Evolutionary conservation across 208 protist genomes (phyloP).

Genomic region (Wallacemonas rigidus): DNA sequence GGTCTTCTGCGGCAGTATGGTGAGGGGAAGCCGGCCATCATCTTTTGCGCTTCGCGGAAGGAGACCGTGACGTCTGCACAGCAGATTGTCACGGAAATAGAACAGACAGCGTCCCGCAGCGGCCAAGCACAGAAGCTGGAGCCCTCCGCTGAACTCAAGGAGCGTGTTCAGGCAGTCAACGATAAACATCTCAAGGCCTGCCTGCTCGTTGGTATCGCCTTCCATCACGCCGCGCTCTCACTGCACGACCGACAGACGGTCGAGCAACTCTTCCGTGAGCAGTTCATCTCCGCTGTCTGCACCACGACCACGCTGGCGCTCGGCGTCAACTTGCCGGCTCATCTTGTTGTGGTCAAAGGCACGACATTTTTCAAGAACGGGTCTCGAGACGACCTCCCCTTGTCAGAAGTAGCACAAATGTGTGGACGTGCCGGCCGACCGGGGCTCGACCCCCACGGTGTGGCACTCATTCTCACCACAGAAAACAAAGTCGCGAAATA

Average conservation of each 20-base stretch:
- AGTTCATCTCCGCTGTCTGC: slow-evolving; percentile 87
- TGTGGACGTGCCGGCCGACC: slow-evolving; percentile 93
- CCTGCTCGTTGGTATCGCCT: slow-evolving; percentile 79
- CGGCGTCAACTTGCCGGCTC: slow-evolving; percentile 94
- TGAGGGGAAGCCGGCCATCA: slow-evolving; percentile 75
- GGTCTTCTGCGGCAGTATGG: slow-evolving; percentile 71
- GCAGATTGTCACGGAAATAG: slow-evolving; percentile 62
- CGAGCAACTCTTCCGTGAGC: slow-evolving; percentile 85
- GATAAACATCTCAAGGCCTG: slow-evolving; percentile 74
- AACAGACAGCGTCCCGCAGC: slow-evolving; percentile 34
- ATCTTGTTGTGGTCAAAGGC: slow-evolving; percentile 96
- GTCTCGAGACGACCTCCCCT: slow-evolving; percentile 90
- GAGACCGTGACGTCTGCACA: slow-evolving; percentile 65
- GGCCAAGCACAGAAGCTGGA: slow-evolving; percentile 33
- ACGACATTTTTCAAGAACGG: slow-evolving; percentile 98
- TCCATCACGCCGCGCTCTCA: slow-evolving; percentile 88
- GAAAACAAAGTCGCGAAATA: slow-evolving; percentile 59
- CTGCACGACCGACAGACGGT: slow-evolving; percentile 74
- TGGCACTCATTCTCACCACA: slow-evolving; percentile 91
- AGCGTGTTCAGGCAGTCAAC: slow-evolving; percentile 33
- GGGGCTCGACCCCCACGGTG: slow-evolving; percentile 79
- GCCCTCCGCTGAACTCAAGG: slow-evolving; percentile 39
- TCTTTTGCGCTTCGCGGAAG: slow-evolving; percentile 92
- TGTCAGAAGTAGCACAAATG: slow-evolving; percentile 99
- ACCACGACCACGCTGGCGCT: slow-evolving; percentile 93